phyloP scores from a whole-genome alignment of 768 basidiomycete genomes.

The Boletus rufocinnamomeus region DNA sequence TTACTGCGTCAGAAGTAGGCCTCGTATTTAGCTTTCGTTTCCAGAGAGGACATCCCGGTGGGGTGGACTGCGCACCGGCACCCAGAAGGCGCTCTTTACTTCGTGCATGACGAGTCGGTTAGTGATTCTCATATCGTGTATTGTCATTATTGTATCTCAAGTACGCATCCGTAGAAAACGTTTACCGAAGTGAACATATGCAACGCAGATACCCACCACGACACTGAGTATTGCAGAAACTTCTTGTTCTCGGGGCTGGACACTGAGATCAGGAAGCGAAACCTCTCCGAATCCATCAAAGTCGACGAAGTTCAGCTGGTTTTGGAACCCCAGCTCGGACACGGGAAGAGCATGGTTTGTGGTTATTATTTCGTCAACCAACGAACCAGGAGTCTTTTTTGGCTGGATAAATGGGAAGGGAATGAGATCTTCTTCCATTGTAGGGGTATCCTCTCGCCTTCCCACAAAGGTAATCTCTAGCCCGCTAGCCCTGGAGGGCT shows the following conservation, averaged over 20 bases:
- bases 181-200: conserved; percentile 59
- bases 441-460: conserved; percentile 16
- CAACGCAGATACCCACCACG: conserved; percentile 33
- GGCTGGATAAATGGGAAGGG: conserved; percentile 47
- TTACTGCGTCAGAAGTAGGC: not conserved
- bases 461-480: conserved; percentile 28
- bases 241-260: conserved; percentile 25
- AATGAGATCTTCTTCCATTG: conserved; percentile 33
- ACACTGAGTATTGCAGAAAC: conserved; percentile 39
- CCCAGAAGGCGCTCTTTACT: conserved; percentile 66
- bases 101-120: conserved; percentile 48
- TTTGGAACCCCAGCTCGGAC: conserved; percentile 42
- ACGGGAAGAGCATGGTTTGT: conserved; percentile 23
- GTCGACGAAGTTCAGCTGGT: conserved; percentile 43
- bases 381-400: conserved; percentile 49
- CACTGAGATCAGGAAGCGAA: conserved; percentile 4
- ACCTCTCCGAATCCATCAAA: conserved; percentile 32
- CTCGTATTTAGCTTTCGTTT: not conserved
- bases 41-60: conserved; percentile 19
- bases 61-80: conserved; percentile 54
- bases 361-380: conserved; percentile 59
- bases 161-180: conserved; percentile 42
- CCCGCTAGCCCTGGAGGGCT: not conserved
- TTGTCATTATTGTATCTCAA: conserved; percentile 5
- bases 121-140: conserved; percentile 5